These are phyloP conservation scores for Eremochloa ophiuroides DNA, from an alignment of 176 grass and related monocot species.

Conservation along the genomic window DNA sequence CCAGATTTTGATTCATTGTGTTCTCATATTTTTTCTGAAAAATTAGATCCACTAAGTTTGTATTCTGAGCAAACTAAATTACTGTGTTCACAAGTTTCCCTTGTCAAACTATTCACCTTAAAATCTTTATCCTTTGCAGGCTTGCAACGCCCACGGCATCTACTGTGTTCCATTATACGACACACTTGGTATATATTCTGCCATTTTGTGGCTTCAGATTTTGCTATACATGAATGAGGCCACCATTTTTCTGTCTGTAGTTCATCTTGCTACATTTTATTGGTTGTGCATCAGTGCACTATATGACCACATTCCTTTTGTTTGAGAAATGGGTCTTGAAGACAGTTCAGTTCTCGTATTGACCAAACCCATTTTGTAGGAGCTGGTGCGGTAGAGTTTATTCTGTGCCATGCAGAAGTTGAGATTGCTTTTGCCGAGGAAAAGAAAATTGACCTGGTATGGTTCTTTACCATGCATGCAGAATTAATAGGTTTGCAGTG, in stretches of 20 bases:
- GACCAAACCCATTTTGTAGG: conserved; percentile 43
- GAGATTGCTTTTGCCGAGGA: conserved; percentile 80
- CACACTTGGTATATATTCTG: conserved; percentile 72
- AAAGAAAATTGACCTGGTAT: conserved; percentile 71
- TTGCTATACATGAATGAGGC: conserved; percentile 1
- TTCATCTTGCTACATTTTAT: conserved; percentile 2
- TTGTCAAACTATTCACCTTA: conserved; percentile 16
- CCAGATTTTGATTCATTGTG: background rate
- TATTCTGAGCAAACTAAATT: background rate
- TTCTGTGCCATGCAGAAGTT: conserved; percentile 88
- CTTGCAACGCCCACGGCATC: conserved; percentile 86
- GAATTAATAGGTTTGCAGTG: conserved; percentile 25
- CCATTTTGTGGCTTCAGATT: conserved; percentile 12
- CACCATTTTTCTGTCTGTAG: background rate
- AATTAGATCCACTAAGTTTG: background rate
- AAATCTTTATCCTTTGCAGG: conserved; percentile 43
- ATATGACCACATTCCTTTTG: background rate
- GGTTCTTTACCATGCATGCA: background rate
- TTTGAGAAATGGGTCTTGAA: background rate
- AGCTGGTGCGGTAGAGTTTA: conserved; percentile 81
- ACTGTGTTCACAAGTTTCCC: background rate
- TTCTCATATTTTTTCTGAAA: conserved; percentile 7
- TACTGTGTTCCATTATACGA: conserved; percentile 88
- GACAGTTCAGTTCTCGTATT: conserved; percentile 11
- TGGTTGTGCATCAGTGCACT: background rate